Evolutionary conservation across 2,329 filamentous ascomycete genomes (phyloP).

Genomic region (Penicillium brevicompactum): DNA sequence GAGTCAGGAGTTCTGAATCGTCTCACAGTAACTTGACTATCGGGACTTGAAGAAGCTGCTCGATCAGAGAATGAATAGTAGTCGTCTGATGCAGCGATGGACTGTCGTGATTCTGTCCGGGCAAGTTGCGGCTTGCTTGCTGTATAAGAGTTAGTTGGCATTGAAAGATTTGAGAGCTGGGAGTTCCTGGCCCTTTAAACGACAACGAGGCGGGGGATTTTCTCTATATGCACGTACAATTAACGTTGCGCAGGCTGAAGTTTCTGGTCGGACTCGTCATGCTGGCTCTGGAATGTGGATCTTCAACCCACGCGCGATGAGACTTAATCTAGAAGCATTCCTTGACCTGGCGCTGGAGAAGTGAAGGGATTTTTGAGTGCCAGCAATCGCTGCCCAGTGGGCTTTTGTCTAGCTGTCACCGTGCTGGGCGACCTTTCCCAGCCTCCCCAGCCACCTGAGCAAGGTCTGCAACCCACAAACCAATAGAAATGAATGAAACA

Average conservation of each 20-base stretch:
- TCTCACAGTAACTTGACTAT: slow-evolving; percentile 41
- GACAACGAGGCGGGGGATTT: slow-evolving; percentile 2
- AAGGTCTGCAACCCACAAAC: slow-evolving; percentile 8
- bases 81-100: slow-evolving; percentile 52
- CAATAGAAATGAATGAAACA: slow-evolving; percentile 24
- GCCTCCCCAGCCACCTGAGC: slow-evolving; percentile 28
- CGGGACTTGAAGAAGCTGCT: slow-evolving; percentile 36
- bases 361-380: slow-evolving; percentile 13
- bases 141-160: slow-evolving; percentile 25
- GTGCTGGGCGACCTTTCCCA: slow-evolving; percentile 22
- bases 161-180: neutral
- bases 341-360: slow-evolving; percentile 13
- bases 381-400: slow-evolving; percentile 14
- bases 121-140: slow-evolving; percentile 49
- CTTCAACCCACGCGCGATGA: slow-evolving; percentile 17
- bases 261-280: slow-evolving; percentile 22
- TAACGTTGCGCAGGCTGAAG: slow-evolving; percentile 28
- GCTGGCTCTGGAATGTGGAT: slow-evolving; percentile 19
- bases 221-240: slow-evolving; percentile 20
- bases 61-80: slow-evolving; percentile 52
- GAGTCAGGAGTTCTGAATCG: slow-evolving; percentile 51
- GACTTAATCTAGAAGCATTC: slow-evolving; percentile 27
- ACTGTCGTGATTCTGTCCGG: slow-evolving; percentile 47
- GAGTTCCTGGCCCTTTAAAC: neutral
- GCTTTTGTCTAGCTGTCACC: slow-evolving; percentile 25